Base-by-base conservation (phyloP, 495 filamentous ascomycete species). In the Pyrenula aspistea region DNA sequence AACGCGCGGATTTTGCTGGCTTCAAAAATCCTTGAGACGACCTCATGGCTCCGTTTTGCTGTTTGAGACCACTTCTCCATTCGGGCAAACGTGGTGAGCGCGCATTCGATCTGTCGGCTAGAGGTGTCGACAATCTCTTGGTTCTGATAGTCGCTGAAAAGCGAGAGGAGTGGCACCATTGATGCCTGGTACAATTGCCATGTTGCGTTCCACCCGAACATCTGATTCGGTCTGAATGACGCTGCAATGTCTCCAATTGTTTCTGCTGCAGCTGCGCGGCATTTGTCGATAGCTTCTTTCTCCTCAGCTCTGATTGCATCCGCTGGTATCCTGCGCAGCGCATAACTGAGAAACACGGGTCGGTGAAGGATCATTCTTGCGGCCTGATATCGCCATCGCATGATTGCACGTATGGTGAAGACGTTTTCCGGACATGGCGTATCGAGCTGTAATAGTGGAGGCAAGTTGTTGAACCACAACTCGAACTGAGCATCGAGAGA, bases 151-250 rank as follows among this genome's bases (percentile, higher is more conserved):
- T 83, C 80, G 73, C 84, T 82, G 62, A 86, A 85, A 12, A 91
- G 75, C 12, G 76, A 82, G 8, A 92, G 75, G 2, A 92, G 76
- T 0, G 87, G 88, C 21, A 92, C 83, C 80, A 89, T 83, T 50
- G 80, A 79, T 0, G 86, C 84, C 67, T 92, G 88, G 73, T 88
- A 91, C 50, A 87, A 75, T 66, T 88, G 84, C 88, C 88, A 92
- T 22, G 88, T 84, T 2, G 83, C 87, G 68, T 87, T 88, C 87
- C 87, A 91, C 2, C 86, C 86, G 19, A 78, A 81, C 70, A 91
- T 84, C 65, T 89, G 83, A 68, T 88, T 88, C 24, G 80, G 78
- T 51, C 83, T 84, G 36, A 73, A 70, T 19, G 83, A 65, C 20
- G 51, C 20, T 36, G 58, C 69, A 48, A 91, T 87, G 59, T 89